phyloP scores from a whole-genome alignment of 2,329 filamentous ascomycete species.

The Arthrinium phaeospermum region DNA sequence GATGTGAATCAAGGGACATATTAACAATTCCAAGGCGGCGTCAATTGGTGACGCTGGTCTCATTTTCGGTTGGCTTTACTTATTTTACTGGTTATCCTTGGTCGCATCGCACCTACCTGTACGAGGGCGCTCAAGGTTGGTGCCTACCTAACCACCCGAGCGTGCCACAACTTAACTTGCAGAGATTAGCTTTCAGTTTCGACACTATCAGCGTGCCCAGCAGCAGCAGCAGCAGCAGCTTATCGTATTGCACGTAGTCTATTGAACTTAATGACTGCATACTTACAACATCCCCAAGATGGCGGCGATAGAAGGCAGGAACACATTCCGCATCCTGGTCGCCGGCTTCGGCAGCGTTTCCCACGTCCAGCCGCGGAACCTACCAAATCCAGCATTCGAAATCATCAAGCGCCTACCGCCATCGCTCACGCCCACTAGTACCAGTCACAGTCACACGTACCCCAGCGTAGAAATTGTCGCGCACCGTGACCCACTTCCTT shows the following conservation, averaged over 20 bases:
- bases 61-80: background rate
- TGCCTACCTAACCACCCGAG: background rate
- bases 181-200: background rate
- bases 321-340: background rate
- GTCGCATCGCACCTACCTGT: background rate
- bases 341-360: background rate
- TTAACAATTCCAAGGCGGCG: background rate
- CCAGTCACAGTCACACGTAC: background rate
- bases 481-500: background rate
- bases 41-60: background rate
- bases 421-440: background rate
- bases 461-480: background rate
- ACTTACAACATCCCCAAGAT: background rate
- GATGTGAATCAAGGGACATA: background rate
- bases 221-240: background rate
- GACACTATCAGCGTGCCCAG: background rate
- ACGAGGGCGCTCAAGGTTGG: background rate
- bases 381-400: background rate
- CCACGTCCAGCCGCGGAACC: slow-evolving; percentile 2
- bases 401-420: background rate
- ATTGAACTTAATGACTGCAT: no score
- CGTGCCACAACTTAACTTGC: background rate
- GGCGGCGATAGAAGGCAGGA: background rate
- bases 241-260: background rate
- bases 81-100: no score